Evolutionary conservation across 1,139 yeast genomes (phyloP).

Genomic region (Spencermartinsiella ligniputridi): DNA sequence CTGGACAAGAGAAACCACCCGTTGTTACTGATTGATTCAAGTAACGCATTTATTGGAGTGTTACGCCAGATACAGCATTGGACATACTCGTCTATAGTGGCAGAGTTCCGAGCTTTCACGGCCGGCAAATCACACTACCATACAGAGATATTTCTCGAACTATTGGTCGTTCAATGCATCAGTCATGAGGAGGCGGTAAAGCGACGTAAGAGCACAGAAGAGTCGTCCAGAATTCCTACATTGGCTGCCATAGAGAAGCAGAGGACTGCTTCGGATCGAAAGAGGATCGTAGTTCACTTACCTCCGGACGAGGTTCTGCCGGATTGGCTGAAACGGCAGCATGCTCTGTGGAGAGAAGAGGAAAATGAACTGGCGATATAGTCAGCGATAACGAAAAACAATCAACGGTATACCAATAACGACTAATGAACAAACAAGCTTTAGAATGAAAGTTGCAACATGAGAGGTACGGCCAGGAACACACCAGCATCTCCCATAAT

Average conservation of each 20-base stretch:
- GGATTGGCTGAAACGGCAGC: slow-evolving; percentile 60
- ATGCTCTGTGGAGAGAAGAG: slow-evolving; percentile 60
- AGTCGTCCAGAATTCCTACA: background rate
- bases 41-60: slow-evolving; percentile 75
- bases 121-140: slow-evolving; percentile 70
- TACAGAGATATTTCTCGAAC: slow-evolving; percentile 78
- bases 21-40: slow-evolving; percentile 69
- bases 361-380: too few relatives aligned
- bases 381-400: too few relatives aligned
- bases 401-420: too few relatives aligned
- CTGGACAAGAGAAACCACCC: slow-evolving; percentile 66
- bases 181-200: slow-evolving; percentile 21
- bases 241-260: background rate
- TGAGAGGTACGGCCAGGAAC: too few relatives aligned
- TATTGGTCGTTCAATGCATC: slow-evolving; percentile 41
- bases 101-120: slow-evolving; percentile 76
- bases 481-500: too few relatives aligned
- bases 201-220: slow-evolving; percentile 18
- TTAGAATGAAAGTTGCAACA: too few relatives aligned
- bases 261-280: background rate
- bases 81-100: slow-evolving; percentile 78
- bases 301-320: slow-evolving; percentile 65
- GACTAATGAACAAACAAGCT: too few relatives aligned
- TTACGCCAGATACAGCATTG: slow-evolving; percentile 80
- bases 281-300: slow-evolving; percentile 30